A percentile compares a stretch with the other conserved stretches of the same genome.
These are phyloP conservation scores for Rhinocladiella mackenziei DNA, from an alignment of 2,329 filamentous ascomycete genomes.

Conservation along the genomic window DNA sequence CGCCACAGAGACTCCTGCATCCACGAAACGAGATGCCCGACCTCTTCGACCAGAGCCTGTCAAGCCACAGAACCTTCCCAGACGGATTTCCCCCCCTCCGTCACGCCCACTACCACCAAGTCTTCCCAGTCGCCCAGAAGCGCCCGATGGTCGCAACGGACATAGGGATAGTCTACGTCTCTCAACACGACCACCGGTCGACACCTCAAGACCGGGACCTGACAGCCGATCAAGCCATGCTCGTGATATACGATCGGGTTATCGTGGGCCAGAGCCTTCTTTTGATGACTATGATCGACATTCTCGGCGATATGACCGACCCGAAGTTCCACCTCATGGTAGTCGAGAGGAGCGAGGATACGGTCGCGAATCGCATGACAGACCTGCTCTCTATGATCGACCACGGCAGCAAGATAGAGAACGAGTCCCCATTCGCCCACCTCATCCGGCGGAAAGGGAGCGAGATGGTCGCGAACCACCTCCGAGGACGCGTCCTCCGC, in stretches of 20 bases:
- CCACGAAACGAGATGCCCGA: conserved; percentile 18
- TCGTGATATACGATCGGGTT: conserved; percentile 37
- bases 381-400: conserved; percentile 21
- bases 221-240: conserved; percentile 36
- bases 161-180: conserved; percentile 37
- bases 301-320: conserved; percentile 36
- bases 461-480: conserved; percentile 30
- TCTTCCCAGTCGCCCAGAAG: conserved; percentile 36
- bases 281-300: conserved; percentile 37
- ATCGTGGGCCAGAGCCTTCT: conserved; percentile 36
- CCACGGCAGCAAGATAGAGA: conserved; percentile 20
- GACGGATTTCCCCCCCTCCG: conserved; percentile 37
- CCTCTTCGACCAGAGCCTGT: conserved; percentile 14
- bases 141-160: conserved; percentile 33
- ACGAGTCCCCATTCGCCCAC: conserved; percentile 26
- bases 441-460: conserved; percentile 27
- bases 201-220: conserved; percentile 25
- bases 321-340: conserved; percentile 29
- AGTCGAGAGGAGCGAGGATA: conserved; percentile 26
- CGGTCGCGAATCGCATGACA: conserved; percentile 25
- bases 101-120: conserved; percentile 35
- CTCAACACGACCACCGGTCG: conserved; percentile 32
- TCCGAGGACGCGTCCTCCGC: conserved; percentile 24
- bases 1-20: conserved; percentile 4
- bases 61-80: conserved; percentile 31